Evolutionary conservation across 495 filamentous ascomycete genomes (phyloP), one percentile per base, ranked within the genome.

Genomic region (Mytilinidion resinicola): DNA sequence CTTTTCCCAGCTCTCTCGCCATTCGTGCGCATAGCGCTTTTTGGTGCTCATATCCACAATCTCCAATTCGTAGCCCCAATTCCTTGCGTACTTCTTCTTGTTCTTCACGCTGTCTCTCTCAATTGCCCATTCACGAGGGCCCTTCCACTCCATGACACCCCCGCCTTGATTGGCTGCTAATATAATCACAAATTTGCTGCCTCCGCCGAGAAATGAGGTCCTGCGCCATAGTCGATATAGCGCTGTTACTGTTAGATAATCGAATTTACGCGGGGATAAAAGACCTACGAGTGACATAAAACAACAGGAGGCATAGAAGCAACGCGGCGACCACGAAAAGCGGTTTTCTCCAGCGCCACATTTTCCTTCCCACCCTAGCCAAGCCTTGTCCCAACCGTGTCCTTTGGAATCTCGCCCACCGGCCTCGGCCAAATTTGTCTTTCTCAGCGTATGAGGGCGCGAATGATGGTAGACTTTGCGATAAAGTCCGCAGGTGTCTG

Each of bases 1-100:
- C 78, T 96, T 97, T 76, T 99, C 93, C 93, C 93, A 99, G 69
- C 91, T 92, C 73, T 99, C 93, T 66, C 93, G 81, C 93, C 93
- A 99, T 68, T 99, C 93, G 70, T 99, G 95, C 47, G 93, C 95
- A 70, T 99, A 99, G 34, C 91, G 82, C 73, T 96, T 97, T 82
- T 96, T 95, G 21, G 91, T 96, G 69, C 89, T 87, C 91, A 99
- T 91, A 66, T 99, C 95, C 57, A 95, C 90, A 57, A 96, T 85
- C 67, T 99, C 93, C 53, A 99, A 75, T 56, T 96, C 87, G 72
- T 99, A 96, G 2, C 93, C 93, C 95, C 95, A 97, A 63, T 80
- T 79, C 38, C 82, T 76, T 1, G 84, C 87, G 66, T 99, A 99
- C 57, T 83, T 84, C 68, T 86, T 84, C 74, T 99, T 99, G 69